Base-by-base conservation (phyloP, 495 filamentous ascomycete genomes). In the Chlorociboria aeruginascens region DNA sequence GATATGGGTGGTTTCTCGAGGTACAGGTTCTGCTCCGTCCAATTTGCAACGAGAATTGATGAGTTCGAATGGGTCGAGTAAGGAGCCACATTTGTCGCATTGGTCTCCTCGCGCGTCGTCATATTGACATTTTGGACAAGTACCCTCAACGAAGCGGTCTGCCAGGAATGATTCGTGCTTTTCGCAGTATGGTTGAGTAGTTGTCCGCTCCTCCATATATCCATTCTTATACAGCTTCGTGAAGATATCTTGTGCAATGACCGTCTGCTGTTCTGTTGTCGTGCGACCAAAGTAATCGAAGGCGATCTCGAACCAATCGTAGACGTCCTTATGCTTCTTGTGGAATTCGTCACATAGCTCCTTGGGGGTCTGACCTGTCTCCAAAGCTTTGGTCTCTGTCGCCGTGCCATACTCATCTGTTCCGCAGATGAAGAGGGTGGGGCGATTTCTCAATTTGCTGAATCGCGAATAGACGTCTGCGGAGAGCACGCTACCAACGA, bases 141-240 rank as follows among this genome's bases (percentile, higher is more conserved):
- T 83, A 13, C 89, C 89, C 67, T 95, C 89, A 14, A 96, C 87
- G 60, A 85, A 97, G 35, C 90, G 85, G 64, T 97, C 90, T 16
- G 90, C 89, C 43, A 97, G 62, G 71, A 95, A 97, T 17, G 79
- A 80, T 13, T 79, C 68, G 63, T 97, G 89, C 29, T 78, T 72
- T 51, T 87, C 80, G 61, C 90, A 96, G 68, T 85, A 96, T 16
- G 88, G 85, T 61, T 96, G 90, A 13, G 66, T 70, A 12, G 71
- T 76, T 20, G 80, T 81, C 41, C 80, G 73, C 71, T 95, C 83
- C 54, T 83, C 79, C 37, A 97, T 68, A 59, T 77, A 92, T n/a
- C 82, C 86, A 55, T 93, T 61, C 43, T 71, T 62, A 56, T 85
- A 68, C 14, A 97, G 74, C 54, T 82, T 77, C 35, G 69, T 67